A percentile compares a stretch with the other conserved stretches of the same genome.
These are phyloP conservation scores for Diaporthe velutina DNA, from an alignment of 2,329 filamentous ascomycete genomes.

Conservation along the genomic window DNA sequence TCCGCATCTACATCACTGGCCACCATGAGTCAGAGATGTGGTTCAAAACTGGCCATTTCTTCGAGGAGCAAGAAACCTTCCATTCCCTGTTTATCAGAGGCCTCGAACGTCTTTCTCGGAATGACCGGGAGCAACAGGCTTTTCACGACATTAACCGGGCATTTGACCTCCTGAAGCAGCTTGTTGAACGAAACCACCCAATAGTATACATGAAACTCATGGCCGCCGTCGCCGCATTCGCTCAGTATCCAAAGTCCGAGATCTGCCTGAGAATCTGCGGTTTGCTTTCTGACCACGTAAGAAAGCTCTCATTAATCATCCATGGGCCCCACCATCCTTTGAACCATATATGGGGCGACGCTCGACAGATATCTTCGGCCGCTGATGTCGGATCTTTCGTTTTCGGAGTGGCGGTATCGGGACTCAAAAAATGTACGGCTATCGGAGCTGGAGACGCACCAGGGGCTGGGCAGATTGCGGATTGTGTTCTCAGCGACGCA, in stretches of 20 bases:
- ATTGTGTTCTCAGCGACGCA: conserved; percentile 19
- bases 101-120: conserved; percentile 19
- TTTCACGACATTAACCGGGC: conserved; percentile 22
- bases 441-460: background rate
- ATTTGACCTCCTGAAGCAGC: conserved; percentile 25
- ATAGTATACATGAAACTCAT: conserved; percentile 13
- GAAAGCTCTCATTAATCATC: background rate
- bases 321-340: conserved; percentile 26
- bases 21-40: background rate
- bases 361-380: background rate
- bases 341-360: background rate
- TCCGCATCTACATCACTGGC: background rate
- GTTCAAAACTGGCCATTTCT: background rate
- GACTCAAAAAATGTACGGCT: background rate
- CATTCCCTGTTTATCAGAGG: conserved; percentile 20
- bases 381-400: background rate
- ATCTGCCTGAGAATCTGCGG: conserved; percentile 19
- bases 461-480: background rate
- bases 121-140: background rate
- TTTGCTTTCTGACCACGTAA: conserved; percentile 3
- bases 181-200: conserved; percentile 1
- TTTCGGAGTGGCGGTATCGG: background rate
- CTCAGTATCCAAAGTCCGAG: conserved; percentile 9
- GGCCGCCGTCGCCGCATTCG: background rate
- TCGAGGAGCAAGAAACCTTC: conserved; percentile 5